phyloP scores from a whole-genome alignment of 768 basidiomycete genomes.

The Boletus edulis region DNA sequence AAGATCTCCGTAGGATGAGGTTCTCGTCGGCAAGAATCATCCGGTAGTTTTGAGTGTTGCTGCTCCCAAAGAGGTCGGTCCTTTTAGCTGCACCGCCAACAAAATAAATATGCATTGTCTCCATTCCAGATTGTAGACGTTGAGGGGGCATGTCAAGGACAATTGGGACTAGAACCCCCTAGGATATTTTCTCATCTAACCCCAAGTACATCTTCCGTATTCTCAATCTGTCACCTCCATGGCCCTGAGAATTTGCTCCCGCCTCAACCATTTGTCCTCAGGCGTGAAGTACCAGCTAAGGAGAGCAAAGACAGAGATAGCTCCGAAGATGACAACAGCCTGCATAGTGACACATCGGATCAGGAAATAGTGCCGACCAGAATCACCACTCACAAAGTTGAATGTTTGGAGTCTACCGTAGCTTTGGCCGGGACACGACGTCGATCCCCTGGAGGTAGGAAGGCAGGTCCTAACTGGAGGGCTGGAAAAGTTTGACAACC shows the following conservation, averaged over 20 bases:
- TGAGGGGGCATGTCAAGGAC: conserved; percentile 77
- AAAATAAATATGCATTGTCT: background rate
- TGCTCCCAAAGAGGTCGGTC: conserved; percentile 80
- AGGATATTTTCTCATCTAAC: conserved; percentile 7
- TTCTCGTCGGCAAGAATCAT: conserved; percentile 62
- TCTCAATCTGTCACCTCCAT: conserved; percentile 31
- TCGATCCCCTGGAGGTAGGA: too few species aligned
- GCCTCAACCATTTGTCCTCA: conserved; percentile 75
- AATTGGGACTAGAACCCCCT: conserved; percentile 59
- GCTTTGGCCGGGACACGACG: too few species aligned
- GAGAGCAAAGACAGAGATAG: conserved; percentile 75
- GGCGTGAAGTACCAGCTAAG: conserved; percentile 79
- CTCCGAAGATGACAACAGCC: conserved; percentile 77
- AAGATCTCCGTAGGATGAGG: conserved; percentile 54
- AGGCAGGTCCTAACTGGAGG: too few species aligned
- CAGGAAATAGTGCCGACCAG: background rate
- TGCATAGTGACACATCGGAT: conserved; percentile 29
- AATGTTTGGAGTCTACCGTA: too few species aligned
- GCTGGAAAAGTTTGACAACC: too few species aligned
- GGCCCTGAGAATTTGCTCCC: conserved; percentile 55
- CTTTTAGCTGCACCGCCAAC: background rate
- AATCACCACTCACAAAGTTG: conserved; percentile 68
- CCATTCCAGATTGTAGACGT: conserved; percentile 59
- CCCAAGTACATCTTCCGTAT: background rate
- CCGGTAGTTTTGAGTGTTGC: conserved; percentile 62